Evolutionary conservation across 495 filamentous ascomycete genomes (phyloP), one percentile per base, ranked within the genome.

Genomic region (Umbilicaria muhlenbergii): DNA sequence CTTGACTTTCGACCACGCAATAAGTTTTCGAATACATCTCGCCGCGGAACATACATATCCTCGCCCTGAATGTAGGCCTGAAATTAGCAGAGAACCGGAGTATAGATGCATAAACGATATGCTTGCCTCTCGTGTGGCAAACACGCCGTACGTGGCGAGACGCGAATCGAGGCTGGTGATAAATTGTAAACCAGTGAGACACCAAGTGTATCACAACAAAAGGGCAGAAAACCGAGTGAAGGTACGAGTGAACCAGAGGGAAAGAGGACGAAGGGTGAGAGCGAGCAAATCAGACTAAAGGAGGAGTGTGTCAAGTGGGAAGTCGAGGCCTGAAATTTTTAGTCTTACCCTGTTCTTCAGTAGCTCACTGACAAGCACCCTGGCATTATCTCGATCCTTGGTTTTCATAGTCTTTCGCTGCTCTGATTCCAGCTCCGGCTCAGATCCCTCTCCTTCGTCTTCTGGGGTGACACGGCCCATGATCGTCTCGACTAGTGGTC

Each of bases 311-410:
- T 8, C 35, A 21, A 44, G 36, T 31, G 32, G 42, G 13, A 32
- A n/a, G 3, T 24, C 35, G 0, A 44, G n/a, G 10, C 31, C 8
- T 37, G 38, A 19, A 24, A 32, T 37, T 18, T 28, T 32, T 7
- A 38, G 10, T 28, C 67, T 58, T 47, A 73, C 68, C 51, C 68
- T 63, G 47, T 65, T 64, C 50, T 64, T 66, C 45, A 81, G 45
- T 28, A 85, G 47, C 48, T 77, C 73, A 34, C 73, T 69, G 3
- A 77, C 53, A 33, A 86, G 62, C 16, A 86, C 67, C 39, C 80
- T 55, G 0, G 64, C 73, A 52, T 86, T 85, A 47, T 78, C 75
- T 10, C 74, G 68, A 49, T 85, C 78, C 33, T 65, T 64, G 12
- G 40, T 46, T 42, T 65, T 48, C 34, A 59, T 62, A 3, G 55